phyloP scores from a whole-genome alignment of 2,329 filamentous ascomycete species.

The Fusarium drepaniforme region DNA sequence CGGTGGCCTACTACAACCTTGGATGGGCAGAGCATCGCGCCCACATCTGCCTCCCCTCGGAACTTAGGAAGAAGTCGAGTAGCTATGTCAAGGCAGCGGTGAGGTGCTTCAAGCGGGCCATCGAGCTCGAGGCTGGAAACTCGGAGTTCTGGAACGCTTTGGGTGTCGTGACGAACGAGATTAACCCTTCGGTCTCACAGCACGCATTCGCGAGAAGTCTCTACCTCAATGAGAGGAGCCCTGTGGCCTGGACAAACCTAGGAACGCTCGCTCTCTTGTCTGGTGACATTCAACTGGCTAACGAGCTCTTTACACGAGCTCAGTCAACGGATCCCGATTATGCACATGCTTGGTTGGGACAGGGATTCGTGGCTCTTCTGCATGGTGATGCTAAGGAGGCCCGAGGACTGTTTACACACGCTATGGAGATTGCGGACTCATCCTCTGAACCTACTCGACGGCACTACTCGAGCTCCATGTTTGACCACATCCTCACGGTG shows the following conservation, averaged over 20 bases:
- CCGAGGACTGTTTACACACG: conserved; percentile 88
- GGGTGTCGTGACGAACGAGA: conserved; percentile 87
- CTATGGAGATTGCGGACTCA: conserved; percentile 90
- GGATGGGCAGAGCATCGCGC: conserved; percentile 93
- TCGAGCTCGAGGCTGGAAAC: conserved; percentile 94
- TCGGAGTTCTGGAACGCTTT: conserved; percentile 97
- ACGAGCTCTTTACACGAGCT: conserved; percentile 88
- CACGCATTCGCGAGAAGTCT: conserved; percentile 93
- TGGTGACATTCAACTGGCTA: conserved; percentile 86
- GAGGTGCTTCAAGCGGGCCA: conserved; percentile 92
- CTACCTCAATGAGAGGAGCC: conserved; percentile 90
- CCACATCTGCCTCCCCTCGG: conserved; percentile 72
- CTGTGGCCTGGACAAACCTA: conserved; percentile 90
- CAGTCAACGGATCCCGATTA: conserved; percentile 97
- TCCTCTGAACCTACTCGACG: conserved; percentile 79
- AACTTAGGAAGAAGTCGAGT: conserved; percentile 68
- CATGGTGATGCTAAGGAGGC: conserved; percentile 83
- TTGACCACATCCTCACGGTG: conserved; percentile 80
- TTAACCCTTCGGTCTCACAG: conserved; percentile 90
- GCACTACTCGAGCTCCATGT: conserved; percentile 84
- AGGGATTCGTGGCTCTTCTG: conserved; percentile 85
- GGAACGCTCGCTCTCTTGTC: conserved; percentile 88
- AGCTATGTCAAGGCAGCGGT: conserved; percentile 85
- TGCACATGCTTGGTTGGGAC: conserved; percentile 92
- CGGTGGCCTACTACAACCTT: conserved; percentile 97